Evolutionary conservation across 2,329 filamentous ascomycete genomes (phyloP), one percentile per base, ranked within the genome.

Genomic region (Ceratocystis harringtonii): DNA sequence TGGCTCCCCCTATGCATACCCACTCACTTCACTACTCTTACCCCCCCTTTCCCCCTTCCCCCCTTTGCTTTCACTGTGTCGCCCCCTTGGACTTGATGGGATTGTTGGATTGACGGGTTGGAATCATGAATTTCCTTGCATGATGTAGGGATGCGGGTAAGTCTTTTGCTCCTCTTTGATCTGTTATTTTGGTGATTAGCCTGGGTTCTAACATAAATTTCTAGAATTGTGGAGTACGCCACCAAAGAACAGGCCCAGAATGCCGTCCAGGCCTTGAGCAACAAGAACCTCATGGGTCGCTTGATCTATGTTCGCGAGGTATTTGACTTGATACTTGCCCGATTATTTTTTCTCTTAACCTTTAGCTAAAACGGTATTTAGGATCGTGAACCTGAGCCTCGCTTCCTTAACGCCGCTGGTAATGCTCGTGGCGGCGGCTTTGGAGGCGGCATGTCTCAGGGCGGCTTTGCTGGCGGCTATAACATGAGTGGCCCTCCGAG

Each of bases 141-240:
- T 80, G 81, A 83, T 95, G 88, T 96, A 97, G 92, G 92, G 94
- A 91, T 99, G 92, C 92, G 94, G 94, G 91, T 96, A 86, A 86
- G 91, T 84, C 50, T 48, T 43, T 52, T 57, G 30, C 17, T 30
- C 44, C 32, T n/a, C 25, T 22, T n/a, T 50, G 6, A 30, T 30
- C 52, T 50, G 17, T 62, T 44, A 36, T 22, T 32, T 28, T 52
- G 25, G 4, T 36, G 25, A 36, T 28, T 43, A 36, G 15, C 1
- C 36, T 41, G 36, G n/a, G 15, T 62, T 55, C 65, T 61, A 65
- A 64, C 63, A 52, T 28, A 10, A 32, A 44, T 28, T 19, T 32
- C 2, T 43, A 96, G 91, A 82, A 99, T 99, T 90, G 94, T 99
- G 87, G 94, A 99, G 88, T 99, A 99, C 86, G 92, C 92, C 77